Base-by-base conservation (phyloP, 2,329 filamentous ascomycete genomes). In the Talaromyces albobiverticillius region DNA sequence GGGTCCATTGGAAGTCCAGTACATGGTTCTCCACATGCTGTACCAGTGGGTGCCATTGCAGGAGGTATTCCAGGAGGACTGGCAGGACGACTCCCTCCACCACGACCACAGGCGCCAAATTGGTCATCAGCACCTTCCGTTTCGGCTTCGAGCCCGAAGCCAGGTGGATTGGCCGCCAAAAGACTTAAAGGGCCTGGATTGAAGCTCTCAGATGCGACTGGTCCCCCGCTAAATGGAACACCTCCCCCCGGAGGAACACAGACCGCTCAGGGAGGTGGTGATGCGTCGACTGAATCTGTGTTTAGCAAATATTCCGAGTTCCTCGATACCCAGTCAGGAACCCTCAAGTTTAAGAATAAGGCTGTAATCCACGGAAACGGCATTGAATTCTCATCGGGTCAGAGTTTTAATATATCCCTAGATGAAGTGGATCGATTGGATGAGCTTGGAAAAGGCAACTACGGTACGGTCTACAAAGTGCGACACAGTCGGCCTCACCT, bases 391-490 rank as follows among this genome's bases (percentile, higher is more conserved):
- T 87, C 88, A 22, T 91, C 88, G 55, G 94, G 94, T 2, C 88
- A 87, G 51, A 90, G 86, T 16, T 97, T 99, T 72, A 90, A 82
- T 65, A 97, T 99, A 66, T 97, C 93, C 3, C 79, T 99, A 40
- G 93, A 99, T 66, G 93, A 99, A 70, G 89, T 99, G 5, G 90
- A 97, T 64, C 93, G 90, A 1, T 69, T 97, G 55, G 90, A 93
- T 58, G 94, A 99, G 75, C 77, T 99, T 11, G 94, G 94, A 45
- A 99, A 97, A 73, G 94, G 94, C 38, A 99, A 99, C 70, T 99
- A 99, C 65, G 94, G 94, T 57, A 97, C 93, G 1, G 94, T 99
- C 3, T 97, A 95, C 80, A 96, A 94, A 71, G 94, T 97, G 54
- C 85, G 87, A 63, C 94, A 99, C 73, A 85, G 88, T 54, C 86